A percentile compares a stretch with the other conserved stretches of the same genome.
Conservation (phyloP, 129 eudicot genomes). For the Calendula officinalis region DNA sequence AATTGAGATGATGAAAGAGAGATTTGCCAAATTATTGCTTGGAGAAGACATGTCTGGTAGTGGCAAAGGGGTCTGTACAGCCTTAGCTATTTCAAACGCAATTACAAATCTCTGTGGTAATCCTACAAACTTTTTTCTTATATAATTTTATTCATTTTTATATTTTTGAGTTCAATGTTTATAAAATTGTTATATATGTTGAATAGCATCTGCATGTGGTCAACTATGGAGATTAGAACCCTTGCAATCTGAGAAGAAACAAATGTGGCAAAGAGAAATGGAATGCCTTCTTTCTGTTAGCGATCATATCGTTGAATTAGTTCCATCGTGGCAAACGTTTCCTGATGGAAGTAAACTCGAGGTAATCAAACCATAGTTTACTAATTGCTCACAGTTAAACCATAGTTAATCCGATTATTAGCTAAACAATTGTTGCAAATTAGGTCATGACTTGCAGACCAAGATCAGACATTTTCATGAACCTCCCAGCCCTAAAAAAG, state of each 20-base stretch:
- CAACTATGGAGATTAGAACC: constrained; percentile 95
- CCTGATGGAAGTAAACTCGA: constrained; percentile 87
- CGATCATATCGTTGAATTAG: constrained; percentile 85
- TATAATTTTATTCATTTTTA: neutral
- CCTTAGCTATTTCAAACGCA: constrained; percentile 27
- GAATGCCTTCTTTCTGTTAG: constrained; percentile 83
- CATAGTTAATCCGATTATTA: neutral
- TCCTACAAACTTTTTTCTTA: neutral
- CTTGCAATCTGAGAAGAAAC: constrained; percentile 67
- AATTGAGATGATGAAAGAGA: constrained; percentile 80
- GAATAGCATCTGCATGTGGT: constrained; percentile 79
- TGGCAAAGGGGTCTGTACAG: constrained; percentile 85
- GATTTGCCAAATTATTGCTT: constrained; percentile 49
- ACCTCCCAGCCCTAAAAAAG: constrained; percentile 90
- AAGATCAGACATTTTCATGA: constrained; percentile 68
- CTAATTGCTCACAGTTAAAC: neutral
- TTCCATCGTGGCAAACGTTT: constrained; percentile 88
- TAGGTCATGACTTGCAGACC: constrained; percentile 91
- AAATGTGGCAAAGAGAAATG: constrained; percentile 93
- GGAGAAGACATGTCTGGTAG: constrained; percentile 67
- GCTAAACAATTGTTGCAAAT: neutral
- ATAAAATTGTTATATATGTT: neutral
- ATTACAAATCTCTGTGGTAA: constrained; percentile 81
- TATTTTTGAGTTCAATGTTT: neutral
- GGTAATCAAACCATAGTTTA: constrained; percentile 34